Percentiles rank a stretch among this genome's conserved stretches.
Evolutionary conservation across 441 rosid genomes (phyloP).

Genomic region (Biscutella laevigata): DNA sequence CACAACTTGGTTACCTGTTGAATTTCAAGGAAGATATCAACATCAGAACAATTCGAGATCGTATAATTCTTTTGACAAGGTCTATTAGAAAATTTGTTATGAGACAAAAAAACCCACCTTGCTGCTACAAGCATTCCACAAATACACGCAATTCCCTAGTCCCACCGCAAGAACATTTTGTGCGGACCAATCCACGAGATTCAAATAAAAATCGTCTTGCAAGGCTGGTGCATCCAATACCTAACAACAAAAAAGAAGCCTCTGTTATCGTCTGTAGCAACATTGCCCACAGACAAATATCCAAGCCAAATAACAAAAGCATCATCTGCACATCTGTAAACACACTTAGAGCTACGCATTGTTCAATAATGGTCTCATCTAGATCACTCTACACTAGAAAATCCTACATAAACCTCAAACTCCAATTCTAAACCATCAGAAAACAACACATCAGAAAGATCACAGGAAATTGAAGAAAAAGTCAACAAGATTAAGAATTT

Average conservation of each 20-base stretch:
- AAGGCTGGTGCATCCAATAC: slow-evolving; percentile 94
- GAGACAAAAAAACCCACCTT: slow-evolving; percentile 40
- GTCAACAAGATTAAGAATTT: slow-evolving; percentile 5
- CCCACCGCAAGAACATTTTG: slow-evolving; percentile 91
- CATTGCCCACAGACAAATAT: neutral
- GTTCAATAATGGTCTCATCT: neutral
- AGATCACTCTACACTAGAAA: slow-evolving; percentile 2
- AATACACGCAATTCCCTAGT: slow-evolving; percentile 81
- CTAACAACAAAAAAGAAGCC: slow-evolving; percentile 31
- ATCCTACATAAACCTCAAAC: neutral
- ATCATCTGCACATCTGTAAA: neutral
- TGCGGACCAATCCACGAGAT: slow-evolving; percentile 90
- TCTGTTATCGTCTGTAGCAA: slow-evolving; percentile 11
- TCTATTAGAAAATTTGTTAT: no score
- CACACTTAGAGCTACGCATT: neutral
- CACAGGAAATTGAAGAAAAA: neutral
- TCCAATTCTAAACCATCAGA: slow-evolving; percentile 3
- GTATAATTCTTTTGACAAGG: no score
- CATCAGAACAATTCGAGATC: neutral
- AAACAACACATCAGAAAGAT: neutral
- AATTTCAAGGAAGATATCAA: slow-evolving; percentile 1
- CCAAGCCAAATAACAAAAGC: neutral
- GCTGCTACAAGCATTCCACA: slow-evolving; percentile 98
- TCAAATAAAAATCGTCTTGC: slow-evolving; percentile 96
- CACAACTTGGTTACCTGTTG: slow-evolving; percentile 84